Base-by-base conservation (phyloP, 106 monocot species). In the Chionographis japonica region DNA sequence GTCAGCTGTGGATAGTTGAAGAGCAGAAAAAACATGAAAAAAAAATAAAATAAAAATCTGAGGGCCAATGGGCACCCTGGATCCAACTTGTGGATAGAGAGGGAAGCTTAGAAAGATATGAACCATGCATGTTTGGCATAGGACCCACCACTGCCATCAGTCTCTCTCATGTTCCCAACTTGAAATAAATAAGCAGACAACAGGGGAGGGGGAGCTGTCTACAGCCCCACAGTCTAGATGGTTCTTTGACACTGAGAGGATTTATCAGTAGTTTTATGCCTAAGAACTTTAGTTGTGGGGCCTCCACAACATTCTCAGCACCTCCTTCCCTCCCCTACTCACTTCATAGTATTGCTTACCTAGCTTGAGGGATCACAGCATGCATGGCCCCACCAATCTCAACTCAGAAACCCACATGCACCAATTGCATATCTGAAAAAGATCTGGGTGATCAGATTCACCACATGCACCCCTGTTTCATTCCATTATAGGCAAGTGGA, bases 11-110 rank as follows among this genome's bases (percentile, higher is more conserved):
- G 61, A 76, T 69, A 62, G 54, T 61, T 56, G 52, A 62, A 54
- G 43, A 36, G 39, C n/a, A 16, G 11, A 13, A 63, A 17, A 27
- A 46, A 46, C 9, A 62, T 62, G 3, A 35, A 13, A n/a, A 15
- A 2, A 17, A 14, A 53, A 63, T 1, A 70, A 61, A 46, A 39
- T 4, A 62, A 51, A 79, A 61, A 73, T 62, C 65, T 72, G 18
- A 17, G 12, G 61, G 9, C 75, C 75, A 75, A 68, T 67, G 20
- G 51, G 39, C 57, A 57, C 17, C 35, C 56, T 59, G 40, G 60
- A 64, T 46, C 20, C 42, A 19, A 19, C 11, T 53, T 78, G 66
- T 72, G 78, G 79, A 74, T 74, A 63, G 57, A 62, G 63, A 4
- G 54, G 46, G 40, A 68, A 58, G 56, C 51, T 59, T 27, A 35